Conservation (phyloP, 257 asterid genomes). For the Solanum okadae region DNA sequence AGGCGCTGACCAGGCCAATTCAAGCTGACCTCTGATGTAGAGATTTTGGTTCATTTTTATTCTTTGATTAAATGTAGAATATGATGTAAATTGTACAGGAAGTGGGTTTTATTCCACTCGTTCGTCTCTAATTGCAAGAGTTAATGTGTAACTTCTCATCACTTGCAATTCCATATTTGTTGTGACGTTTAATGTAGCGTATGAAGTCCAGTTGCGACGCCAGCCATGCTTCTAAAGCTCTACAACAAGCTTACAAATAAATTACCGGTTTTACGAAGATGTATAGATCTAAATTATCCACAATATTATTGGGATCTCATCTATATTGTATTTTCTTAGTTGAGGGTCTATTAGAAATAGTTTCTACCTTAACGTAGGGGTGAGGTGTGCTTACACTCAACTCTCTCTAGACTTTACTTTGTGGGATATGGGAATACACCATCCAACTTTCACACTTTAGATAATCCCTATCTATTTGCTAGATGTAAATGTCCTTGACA, state of each 20-base stretch:
- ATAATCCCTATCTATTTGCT: neutral
- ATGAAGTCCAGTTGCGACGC: neutral
- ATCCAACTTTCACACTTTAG: neutral
- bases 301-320: neutral
- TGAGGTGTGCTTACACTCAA: neutral
- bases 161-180: neutral
- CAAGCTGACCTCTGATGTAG: conserved; percentile 39
- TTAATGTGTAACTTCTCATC: neutral
- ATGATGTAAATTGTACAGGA: conserved; percentile 41
- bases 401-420: neutral
- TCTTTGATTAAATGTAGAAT: conserved; percentile 27
- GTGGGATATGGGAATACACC: neutral
- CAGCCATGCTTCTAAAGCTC: neutral
- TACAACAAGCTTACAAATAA: no score
- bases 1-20: conserved; percentile 49
- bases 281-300: neutral
- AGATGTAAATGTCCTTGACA: no score
- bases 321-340: neutral
- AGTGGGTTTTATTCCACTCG: conserved; percentile 1
- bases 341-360: no score
- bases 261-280: neutral
- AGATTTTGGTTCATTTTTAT: conserved; percentile 25
- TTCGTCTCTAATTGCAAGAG: neutral
- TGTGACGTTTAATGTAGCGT: neutral
- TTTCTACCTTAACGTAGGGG: neutral